Conservation (phyloP, 108 stramenopile species). For the Skeletonema marinoi region DNA sequence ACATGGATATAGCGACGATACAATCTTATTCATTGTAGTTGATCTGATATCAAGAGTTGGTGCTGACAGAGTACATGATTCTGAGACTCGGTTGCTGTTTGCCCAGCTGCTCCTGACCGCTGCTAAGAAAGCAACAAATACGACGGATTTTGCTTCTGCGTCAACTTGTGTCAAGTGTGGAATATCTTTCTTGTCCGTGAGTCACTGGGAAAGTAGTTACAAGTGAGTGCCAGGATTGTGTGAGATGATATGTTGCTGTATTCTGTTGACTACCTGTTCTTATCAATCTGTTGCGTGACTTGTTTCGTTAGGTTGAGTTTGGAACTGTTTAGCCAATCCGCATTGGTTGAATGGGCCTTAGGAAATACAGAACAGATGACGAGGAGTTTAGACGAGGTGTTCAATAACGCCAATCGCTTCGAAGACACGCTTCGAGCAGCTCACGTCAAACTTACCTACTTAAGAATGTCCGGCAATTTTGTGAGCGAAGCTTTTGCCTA, state of each 20-base stretch:
- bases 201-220: conserved; percentile 1
- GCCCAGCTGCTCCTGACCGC: conserved; percentile 6
- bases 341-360: conserved; percentile 7
- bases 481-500: background rate
- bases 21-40: background rate
- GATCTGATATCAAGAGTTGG: background rate
- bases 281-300: too few relatives aligned
- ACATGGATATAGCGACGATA: background rate
- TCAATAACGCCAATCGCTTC: background rate
- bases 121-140: background rate
- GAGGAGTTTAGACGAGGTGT: background rate
- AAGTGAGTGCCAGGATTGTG: background rate
- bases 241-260: too few relatives aligned
- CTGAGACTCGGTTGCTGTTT: background rate
- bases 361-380: conserved; percentile 4
- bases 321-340: background rate
- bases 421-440: conserved; percentile 9
- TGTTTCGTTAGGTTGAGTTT: background rate
- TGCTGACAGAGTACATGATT: background rate
- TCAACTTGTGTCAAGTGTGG: background rate
- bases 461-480: background rate
- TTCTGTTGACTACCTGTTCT: too few relatives aligned
- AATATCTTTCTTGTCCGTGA: background rate
- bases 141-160: conserved; percentile 12
- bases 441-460: background rate